These are phyloP conservation scores for Rhizopus sp. DNA, from an alignment of 371 early-diverging fungal genomes.

Conservation along the genomic window DNA sequence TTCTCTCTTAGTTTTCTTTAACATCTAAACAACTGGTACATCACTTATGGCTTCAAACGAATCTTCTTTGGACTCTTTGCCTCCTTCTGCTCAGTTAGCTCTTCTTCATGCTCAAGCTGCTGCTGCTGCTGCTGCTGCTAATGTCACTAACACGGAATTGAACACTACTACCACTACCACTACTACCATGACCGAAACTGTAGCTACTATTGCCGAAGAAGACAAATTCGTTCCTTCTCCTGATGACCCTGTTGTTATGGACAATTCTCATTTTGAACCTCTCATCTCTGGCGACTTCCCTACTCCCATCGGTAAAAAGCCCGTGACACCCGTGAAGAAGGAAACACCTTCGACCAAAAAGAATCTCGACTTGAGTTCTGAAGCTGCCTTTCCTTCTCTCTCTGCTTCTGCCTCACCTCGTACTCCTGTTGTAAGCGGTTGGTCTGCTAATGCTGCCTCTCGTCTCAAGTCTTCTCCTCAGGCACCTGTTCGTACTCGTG, in stretches of 20 bases:
- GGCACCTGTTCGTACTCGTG: slow-evolving; percentile 13
- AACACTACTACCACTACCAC: slow-evolving; percentile 3
- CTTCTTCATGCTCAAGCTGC: slow-evolving; percentile 48
- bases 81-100: slow-evolving; percentile 53
- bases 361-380: slow-evolving; percentile 62
- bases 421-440: slow-evolving; percentile 43
- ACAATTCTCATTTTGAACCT: slow-evolving; percentile 40
- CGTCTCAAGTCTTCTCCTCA: slow-evolving; percentile 46
- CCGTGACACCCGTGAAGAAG: slow-evolving; percentile 19
- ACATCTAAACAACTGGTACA: slow-evolving; percentile 16
- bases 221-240: slow-evolving; percentile 45
- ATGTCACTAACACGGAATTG: too few relatives aligned
- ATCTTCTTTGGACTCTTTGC: slow-evolving; percentile 35
- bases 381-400: slow-evolving; percentile 73
- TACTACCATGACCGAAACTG: neutral
- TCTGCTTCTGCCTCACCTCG: slow-evolving; percentile 57
- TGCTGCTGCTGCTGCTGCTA: slow-evolving; percentile 5
- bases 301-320: slow-evolving; percentile 40
- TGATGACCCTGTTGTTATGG: slow-evolving; percentile 47
- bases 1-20: slow-evolving; percentile 1
- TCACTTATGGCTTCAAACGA: slow-evolving; percentile 26
- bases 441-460: slow-evolving; percentile 54
- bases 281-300: slow-evolving; percentile 51
- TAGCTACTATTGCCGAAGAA: slow-evolving; percentile 17
- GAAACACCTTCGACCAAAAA: slow-evolving; percentile 25